These are phyloP conservation scores for Flueggea neowawraea DNA, from an alignment of 441 rosid genomes.

Conservation along the genomic window DNA sequence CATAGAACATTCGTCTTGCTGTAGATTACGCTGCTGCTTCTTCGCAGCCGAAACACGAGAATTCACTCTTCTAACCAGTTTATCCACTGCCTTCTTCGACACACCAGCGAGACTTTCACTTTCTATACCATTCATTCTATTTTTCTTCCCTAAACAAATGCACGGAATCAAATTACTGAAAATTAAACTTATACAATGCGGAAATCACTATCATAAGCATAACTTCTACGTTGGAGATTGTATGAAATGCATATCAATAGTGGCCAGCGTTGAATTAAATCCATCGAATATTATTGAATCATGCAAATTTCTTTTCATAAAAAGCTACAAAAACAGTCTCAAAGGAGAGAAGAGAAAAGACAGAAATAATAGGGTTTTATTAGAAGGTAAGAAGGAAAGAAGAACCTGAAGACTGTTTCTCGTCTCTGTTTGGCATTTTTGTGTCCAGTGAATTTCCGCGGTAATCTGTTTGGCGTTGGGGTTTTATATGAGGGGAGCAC, in stretches of 20 bases:
- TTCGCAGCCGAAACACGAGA: constrained; percentile 25
- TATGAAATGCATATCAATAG: too few species aligned
- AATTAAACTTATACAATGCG: not conserved
- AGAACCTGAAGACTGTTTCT: not conserved
- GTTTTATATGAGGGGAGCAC: too few species aligned
- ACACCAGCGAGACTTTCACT: constrained; percentile 29
- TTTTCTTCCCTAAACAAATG: constrained; percentile 17
- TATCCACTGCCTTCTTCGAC: constrained; percentile 42
- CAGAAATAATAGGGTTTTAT: not conserved
- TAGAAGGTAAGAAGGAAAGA: not conserved
- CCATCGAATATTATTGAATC: too few species aligned
- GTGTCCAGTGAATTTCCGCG: too few species aligned
- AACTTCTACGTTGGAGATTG: too few species aligned
- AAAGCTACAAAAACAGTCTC: not conserved
- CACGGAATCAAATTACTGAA: not conserved
- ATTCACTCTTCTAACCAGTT: constrained; percentile 31
- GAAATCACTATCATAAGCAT: not conserved
- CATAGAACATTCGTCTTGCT: constrained; percentile 10
- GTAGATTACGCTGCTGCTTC: constrained; percentile 25
- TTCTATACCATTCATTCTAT: constrained; percentile 21
- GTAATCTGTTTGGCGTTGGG: too few species aligned
- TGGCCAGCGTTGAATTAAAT: too few species aligned
- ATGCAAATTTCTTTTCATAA: too few species aligned
- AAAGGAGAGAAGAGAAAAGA: not conserved
- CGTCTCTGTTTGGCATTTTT: not conserved